phyloP scores from a whole-genome alignment of 768 basidiomycete species.

The Mycena capillaripes region DNA sequence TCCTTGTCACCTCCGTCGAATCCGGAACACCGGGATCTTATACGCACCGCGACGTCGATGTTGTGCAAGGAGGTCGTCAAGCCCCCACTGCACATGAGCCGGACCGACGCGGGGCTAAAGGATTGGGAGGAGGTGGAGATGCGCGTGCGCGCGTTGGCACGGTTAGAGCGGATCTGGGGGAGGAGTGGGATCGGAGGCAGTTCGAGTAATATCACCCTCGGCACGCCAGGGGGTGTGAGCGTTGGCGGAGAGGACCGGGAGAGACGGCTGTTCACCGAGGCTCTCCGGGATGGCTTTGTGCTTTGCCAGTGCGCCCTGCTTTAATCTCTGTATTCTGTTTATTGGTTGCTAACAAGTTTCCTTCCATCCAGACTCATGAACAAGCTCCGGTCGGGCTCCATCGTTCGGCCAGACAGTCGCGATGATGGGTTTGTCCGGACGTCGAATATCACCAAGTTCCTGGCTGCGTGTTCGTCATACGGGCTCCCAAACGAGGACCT shows the following conservation, averaged over 20 bases:
- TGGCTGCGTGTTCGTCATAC: slow-evolving; percentile 79
- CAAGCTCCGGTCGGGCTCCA: slow-evolving; percentile 74
- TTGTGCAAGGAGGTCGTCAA: slow-evolving; percentile 77
- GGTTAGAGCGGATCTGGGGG: slow-evolving; percentile 85
- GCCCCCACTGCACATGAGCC: slow-evolving; percentile 69
- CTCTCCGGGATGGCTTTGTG: slow-evolving; percentile 86
- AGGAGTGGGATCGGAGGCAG: slow-evolving; percentile 66
- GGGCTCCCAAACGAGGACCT: slow-evolving; percentile 74
- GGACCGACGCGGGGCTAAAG: slow-evolving; percentile 60
- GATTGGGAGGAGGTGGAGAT: slow-evolving; percentile 87
- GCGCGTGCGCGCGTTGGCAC: slow-evolving; percentile 68
- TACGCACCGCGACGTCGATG: slow-evolving; percentile 74
- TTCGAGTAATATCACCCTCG: slow-evolving; percentile 55
- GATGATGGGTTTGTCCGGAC: slow-evolving; percentile 77
- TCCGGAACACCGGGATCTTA: slow-evolving; percentile 75
- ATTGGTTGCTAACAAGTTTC: slow-evolving; percentile 25
- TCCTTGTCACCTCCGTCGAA: slow-evolving; percentile 65
- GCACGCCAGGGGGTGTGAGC: slow-evolving; percentile 53
- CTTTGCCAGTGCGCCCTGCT: slow-evolving; percentile 86
- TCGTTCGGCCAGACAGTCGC: slow-evolving; percentile 73
- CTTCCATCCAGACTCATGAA: slow-evolving; percentile 75
- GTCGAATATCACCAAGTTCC: slow-evolving; percentile 83
- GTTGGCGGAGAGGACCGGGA: slow-evolving; percentile 82
- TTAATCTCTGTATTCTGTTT: slow-evolving; percentile 34
- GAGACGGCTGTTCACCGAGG: slow-evolving; percentile 78